Conservation (phyloP, 177 flowering plant species). For the Tripterygium wilfordii region DNA sequence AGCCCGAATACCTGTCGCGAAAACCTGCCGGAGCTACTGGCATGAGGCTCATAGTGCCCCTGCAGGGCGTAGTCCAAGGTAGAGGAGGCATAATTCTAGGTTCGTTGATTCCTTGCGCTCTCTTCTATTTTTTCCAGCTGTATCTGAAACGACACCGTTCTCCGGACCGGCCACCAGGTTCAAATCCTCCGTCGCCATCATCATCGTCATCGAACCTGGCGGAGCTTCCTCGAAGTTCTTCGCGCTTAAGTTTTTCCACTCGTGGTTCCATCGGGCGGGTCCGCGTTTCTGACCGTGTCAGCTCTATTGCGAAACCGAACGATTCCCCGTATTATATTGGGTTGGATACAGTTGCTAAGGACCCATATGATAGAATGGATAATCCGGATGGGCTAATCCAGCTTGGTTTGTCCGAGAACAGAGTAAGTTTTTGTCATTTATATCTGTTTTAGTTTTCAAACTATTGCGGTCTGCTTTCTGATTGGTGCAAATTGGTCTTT, state of each 20-base stretch:
- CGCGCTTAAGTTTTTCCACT: slow-evolving; percentile 41
- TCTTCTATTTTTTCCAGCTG: slow-evolving; percentile 82
- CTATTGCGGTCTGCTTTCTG: neutral
- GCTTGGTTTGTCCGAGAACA: slow-evolving; percentile 84
- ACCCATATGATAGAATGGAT: slow-evolving; percentile 46
- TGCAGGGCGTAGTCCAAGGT: slow-evolving; percentile 92
- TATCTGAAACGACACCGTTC: slow-evolving; percentile 63
- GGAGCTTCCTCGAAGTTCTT: slow-evolving; percentile 33
- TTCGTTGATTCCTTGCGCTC: slow-evolving; percentile 84
- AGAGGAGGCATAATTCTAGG: slow-evolving; percentile 82
- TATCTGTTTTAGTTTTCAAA: neutral
- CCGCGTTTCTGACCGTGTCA: slow-evolving; percentile 55
- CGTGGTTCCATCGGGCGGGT: slow-evolving; percentile 50
- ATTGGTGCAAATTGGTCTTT: slow-evolving; percentile 5
- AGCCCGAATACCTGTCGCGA: neutral
- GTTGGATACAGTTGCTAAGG: slow-evolving; percentile 33
- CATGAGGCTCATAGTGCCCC: slow-evolving; percentile 90
- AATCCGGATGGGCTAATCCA: slow-evolving; percentile 84
- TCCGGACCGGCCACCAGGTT: slow-evolving; percentile 11
- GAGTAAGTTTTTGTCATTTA: slow-evolving; percentile 24
- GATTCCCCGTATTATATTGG: slow-evolving; percentile 63
- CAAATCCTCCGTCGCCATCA: slow-evolving; percentile 22
- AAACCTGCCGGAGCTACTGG: slow-evolving; percentile 22
- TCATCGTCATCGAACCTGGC: slow-evolving; percentile 18
- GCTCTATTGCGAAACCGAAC: slow-evolving; percentile 33